Conservation (phyloP, 2,329 filamentous ascomycete species). For the Helotiales sp. region DNA sequence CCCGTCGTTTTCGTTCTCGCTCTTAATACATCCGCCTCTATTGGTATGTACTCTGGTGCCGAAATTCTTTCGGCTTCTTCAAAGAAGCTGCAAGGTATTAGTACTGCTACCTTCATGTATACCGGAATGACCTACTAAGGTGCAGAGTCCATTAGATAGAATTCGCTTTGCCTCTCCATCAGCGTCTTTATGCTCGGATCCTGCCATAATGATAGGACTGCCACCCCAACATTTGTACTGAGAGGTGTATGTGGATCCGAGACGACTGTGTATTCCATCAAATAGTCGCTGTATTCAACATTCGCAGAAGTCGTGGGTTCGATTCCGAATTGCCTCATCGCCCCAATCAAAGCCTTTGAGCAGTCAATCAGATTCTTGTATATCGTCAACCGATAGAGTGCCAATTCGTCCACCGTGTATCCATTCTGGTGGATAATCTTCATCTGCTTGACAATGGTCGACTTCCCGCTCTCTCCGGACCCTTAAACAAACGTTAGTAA, state of each 20-base stretch:
- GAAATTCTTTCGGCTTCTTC: conserved; percentile 89
- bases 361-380: conserved; percentile 99
- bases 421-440: conserved; percentile 99
- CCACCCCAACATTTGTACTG: conserved; percentile 79
- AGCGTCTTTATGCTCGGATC: conserved; percentile 82
- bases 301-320: conserved; percentile 75
- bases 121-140: conserved; percentile 74
- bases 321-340: conserved; percentile 91
- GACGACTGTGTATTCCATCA: conserved; percentile 87
- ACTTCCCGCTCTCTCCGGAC: conserved; percentile 98
- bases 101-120: not conserved
- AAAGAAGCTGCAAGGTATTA: conserved; percentile 74
- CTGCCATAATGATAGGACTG: conserved; percentile 86
- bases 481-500: conserved; percentile 57
- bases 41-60: conserved; percentile 82
- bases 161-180: conserved; percentile 94
- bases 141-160: conserved; percentile 98
- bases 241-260: conserved; percentile 87
- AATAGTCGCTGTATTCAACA: conserved; percentile 75
- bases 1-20: conserved; percentile 98
- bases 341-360: conserved; percentile 88
- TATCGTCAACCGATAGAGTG: conserved; percentile 92
- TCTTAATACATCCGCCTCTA: conserved; percentile 92
- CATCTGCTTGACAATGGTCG: conserved; percentile 99
- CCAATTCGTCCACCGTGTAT: conserved; percentile 91